Conservation (phyloP, 805 yeast species). For the Brettanomyces custersianus region DNA sequence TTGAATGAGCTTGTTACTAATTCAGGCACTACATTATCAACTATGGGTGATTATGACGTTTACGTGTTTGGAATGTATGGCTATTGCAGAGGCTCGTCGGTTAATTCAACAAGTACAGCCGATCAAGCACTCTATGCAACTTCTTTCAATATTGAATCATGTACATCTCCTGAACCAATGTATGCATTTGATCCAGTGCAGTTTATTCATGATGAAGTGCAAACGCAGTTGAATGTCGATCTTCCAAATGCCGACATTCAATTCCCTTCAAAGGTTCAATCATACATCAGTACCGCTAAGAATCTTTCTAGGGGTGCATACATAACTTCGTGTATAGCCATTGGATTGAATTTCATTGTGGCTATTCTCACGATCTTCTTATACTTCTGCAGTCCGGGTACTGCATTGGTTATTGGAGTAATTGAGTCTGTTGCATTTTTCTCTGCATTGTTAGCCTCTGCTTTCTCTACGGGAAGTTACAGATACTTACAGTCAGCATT, state of each 20-base stretch:
- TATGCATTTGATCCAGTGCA: slow-evolving; percentile 48
- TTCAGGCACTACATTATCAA: slow-evolving; percentile 7
- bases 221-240: slow-evolving; percentile 5
- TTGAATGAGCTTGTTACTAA: slow-evolving; percentile 8
- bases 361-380: slow-evolving; percentile 1
- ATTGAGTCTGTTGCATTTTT: slow-evolving; percentile 15
- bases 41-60: slow-evolving; percentile 34
- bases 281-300: slow-evolving; percentile 36
- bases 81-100: slow-evolving; percentile 40
- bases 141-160: slow-evolving; percentile 30
- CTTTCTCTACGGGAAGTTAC: slow-evolving; percentile 49
- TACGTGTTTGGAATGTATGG: slow-evolving; percentile 58
- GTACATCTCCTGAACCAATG: slow-evolving; percentile 46
- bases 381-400: neutral
- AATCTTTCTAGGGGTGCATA: slow-evolving; percentile 50
- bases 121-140: slow-evolving; percentile 8
- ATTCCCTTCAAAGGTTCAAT: slow-evolving; percentile 46
- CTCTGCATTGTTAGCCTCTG: slow-evolving; percentile 12
- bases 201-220: slow-evolving; percentile 10
- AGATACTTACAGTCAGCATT: slow-evolving; percentile 38
- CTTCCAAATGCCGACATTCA: slow-evolving; percentile 23
- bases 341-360: slow-evolving; percentile 27
- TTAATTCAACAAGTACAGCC: slow-evolving; percentile 7
- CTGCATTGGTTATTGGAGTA: slow-evolving; percentile 15
- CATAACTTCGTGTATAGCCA: slow-evolving; percentile 40